phyloP scores from a whole-genome alignment of 1,284 basidiomycete genomes.

The Xanthoconium separans region DNA sequence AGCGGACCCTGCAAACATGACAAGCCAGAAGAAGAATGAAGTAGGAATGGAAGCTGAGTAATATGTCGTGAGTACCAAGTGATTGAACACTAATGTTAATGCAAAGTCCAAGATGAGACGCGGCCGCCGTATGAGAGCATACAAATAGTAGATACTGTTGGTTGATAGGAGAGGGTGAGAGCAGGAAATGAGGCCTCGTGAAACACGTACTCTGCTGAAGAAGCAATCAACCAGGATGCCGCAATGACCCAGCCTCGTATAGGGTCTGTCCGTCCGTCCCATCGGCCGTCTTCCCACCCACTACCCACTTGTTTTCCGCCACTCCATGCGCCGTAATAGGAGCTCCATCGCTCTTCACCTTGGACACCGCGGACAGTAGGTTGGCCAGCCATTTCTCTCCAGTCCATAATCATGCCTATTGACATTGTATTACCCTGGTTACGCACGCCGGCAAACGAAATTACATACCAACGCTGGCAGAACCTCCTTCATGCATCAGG shows the following conservation, averaged over 20 bases:
- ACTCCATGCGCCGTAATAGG: constrained; percentile 72
- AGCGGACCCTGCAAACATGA: constrained; percentile 70
- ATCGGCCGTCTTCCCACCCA: constrained; percentile 47
- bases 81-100: constrained; percentile 86
- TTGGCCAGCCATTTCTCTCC: constrained; percentile 89
- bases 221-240: constrained; percentile 78
- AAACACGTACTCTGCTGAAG: constrained; percentile 71
- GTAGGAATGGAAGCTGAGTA: constrained; percentile 87
- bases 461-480: constrained; percentile 74
- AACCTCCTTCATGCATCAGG: constrained; percentile 83
- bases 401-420: constrained; percentile 91
- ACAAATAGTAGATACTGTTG: constrained; percentile 87
- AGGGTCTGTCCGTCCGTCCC: constrained; percentile 67
- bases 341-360: constrained; percentile 62
- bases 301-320: constrained; percentile 68
- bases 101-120: constrained; percentile 95
- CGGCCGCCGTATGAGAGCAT: constrained; percentile 84
- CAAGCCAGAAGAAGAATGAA: constrained; percentile 86
- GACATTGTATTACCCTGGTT: constrained; percentile 2
- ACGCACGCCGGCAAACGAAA: neutral
- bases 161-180: constrained; percentile 14
- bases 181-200: constrained; percentile 17
- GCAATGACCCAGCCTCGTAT: constrained; percentile 87
- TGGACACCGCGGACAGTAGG: constrained; percentile 66
- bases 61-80: constrained; percentile 90